Evolutionary conservation across 2,329 filamentous ascomycete genomes (phyloP), one percentile per base, ranked within the genome.

Genomic region (Diplodia seriata): DNA sequence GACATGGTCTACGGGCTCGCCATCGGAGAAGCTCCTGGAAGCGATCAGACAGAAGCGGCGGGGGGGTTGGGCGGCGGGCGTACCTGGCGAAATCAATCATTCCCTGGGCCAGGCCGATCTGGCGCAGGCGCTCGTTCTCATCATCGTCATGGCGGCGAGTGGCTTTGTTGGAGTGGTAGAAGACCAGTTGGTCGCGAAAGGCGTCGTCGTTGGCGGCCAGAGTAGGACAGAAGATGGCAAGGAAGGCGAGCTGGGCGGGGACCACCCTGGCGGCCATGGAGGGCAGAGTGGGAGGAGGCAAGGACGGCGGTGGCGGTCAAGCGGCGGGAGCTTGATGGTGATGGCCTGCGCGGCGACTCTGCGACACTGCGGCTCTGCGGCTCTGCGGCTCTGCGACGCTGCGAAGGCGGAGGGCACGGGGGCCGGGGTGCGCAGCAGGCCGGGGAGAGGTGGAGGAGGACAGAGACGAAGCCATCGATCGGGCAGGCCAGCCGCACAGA

Each of bases 21-120:
- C 92, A 70, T 88, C 86, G 2, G 94, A 91, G 79, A 99, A 99
- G 74, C 89, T 94, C 76, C 89, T 90, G 74, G 18, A 59, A 23
- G 23, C 15, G 31, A 61, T 73, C 53, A 73, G 72, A 56, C 66
- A 50, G 36, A 57, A 33, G 31, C 65, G 68, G 11, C 14, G 18
- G 74, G 70, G 71, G n/a, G 11, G 0, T 26, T 36, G 6, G 31
- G 26, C 9, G n/a, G 1, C 33, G 49, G 67, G 63, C 68, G 43
- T 80, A 89, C 87, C 85, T 87, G 72, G 92, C 91, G 81, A 99
- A 99, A 77, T 90, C 91, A 69, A 97, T 90, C 90, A 98, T 97
- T 76, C 94, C 95, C 82, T 99, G 95, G 50, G 95, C 95, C 70
- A 99, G 87, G 47, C 95, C 95, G 76, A 99, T 93, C 83, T 97